A percentile compares a stretch with the other conserved stretches of the same genome.
These are phyloP conservation scores for Globisporangium parvum DNA, from an alignment of 352 stramenopile species.

Conservation along the genomic window DNA sequence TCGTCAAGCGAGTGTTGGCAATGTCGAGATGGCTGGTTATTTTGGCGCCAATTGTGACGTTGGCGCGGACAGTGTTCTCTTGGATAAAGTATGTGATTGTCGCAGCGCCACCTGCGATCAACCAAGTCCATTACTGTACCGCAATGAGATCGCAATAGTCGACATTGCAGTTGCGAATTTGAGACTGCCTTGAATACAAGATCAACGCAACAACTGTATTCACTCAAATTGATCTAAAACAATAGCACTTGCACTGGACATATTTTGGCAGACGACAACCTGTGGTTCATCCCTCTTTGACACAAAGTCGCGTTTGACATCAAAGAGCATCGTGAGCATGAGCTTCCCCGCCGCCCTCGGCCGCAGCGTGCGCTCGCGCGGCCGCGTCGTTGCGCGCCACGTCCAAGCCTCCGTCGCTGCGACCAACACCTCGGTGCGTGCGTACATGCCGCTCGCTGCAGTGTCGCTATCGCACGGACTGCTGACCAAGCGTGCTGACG, in stretches of 20 bases:
- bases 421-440: constrained; percentile 12
- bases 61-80: too few species aligned
- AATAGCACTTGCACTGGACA: neutral
- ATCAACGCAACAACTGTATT: too few species aligned
- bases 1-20: too few species aligned
- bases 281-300: neutral
- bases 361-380: constrained; percentile 26
- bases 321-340: neutral
- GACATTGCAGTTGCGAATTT: neutral
- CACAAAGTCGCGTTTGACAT: neutral
- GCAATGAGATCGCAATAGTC: neutral
- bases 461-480: too few species aligned
- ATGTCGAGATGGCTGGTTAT: too few species aligned
- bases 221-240: too few species aligned
- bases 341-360: constrained; percentile 17
- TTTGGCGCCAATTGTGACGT: too few species aligned
- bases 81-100: too few species aligned
- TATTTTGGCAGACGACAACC: neutral
- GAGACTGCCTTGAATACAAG: too few species aligned
- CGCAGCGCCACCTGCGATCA: too few species aligned
- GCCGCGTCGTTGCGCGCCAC: constrained; percentile 21
- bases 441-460: too few species aligned
- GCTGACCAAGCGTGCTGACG: too few species aligned
- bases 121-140: neutral
- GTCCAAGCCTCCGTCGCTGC: constrained; percentile 2